Percentiles rank a stretch among this genome's conserved stretches.
phyloP scores from a whole-genome alignment of 2,329 filamentous ascomycete genomes.

The Metarhizium sp. region DNA sequence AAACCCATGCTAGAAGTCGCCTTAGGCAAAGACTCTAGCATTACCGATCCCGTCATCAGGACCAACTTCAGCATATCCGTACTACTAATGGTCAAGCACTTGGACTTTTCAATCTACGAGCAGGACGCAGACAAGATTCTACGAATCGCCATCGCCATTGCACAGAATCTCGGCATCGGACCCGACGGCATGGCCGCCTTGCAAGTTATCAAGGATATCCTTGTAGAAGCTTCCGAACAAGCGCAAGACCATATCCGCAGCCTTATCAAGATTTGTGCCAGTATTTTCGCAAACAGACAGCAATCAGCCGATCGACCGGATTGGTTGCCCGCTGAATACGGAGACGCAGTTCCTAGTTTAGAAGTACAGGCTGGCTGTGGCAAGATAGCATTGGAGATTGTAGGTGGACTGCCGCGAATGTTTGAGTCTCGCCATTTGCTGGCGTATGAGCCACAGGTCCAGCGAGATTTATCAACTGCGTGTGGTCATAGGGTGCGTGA shows the following conservation, averaged over 20 bases:
- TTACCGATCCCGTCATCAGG: conserved; percentile 18
- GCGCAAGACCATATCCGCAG: conserved; percentile 39
- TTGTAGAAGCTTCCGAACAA: conserved; percentile 34
- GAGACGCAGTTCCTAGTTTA: conserved; percentile 5
- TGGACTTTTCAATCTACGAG: conserved; percentile 41
- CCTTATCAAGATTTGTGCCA: conserved; percentile 35
- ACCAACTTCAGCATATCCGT: conserved; percentile 37
- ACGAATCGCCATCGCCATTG: conserved; percentile 37
- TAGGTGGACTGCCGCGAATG: conserved; percentile 35
- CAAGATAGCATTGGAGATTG: conserved; percentile 36
- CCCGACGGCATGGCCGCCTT: conserved; percentile 39
- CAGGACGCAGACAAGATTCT: conserved; percentile 38
- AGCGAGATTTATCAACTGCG: conserved; percentile 37
- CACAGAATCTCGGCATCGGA: conserved; percentile 31
- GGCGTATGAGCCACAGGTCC: conserved; percentile 32
- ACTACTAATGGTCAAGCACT: conserved; percentile 39
- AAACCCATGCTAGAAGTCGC: conserved; percentile 36
- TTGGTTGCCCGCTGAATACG: conserved; percentile 21
- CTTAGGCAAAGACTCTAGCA: conserved; percentile 18
- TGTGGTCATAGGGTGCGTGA: conserved; percentile 46
- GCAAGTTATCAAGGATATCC: conserved; percentile 36
- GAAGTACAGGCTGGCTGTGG: conserved; percentile 29
- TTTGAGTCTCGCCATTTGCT: conserved; percentile 39
- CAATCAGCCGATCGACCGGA: conserved; percentile 15
- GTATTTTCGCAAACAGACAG: conserved; percentile 25